Evolutionary conservation across 257 asterid genomes (phyloP), one percentile per base, ranked within the genome.

Genomic region (Echites panduratus): DNA sequence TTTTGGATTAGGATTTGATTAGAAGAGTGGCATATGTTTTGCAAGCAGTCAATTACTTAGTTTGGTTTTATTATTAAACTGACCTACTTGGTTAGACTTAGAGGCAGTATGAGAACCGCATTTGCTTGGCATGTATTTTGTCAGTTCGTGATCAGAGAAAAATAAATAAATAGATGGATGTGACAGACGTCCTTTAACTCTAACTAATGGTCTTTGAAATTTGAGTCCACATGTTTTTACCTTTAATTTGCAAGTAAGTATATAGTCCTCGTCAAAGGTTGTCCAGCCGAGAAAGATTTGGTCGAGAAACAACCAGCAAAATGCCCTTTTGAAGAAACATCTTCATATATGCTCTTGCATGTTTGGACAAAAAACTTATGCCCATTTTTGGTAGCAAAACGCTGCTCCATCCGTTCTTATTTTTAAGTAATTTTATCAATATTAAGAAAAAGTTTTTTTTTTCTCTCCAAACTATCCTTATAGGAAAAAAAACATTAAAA

Each of bases 131-230:
- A 32, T 32, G 1, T 32, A 1, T 32, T 32, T 32, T 32, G 38
- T 32, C 38, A 32, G 38, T 32, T 32, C 3, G 1, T 32, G 38
- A 32, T n/a, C 38, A 47, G 9, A 47, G 9, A 47, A 47, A 9
- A 47, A 10, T 10, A 8, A 8, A 8, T 2, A 47, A 9, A 32
- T 32, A 32, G 3, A 32, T 32, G 38, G 3, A 32, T 32, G 38
- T 32, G 38, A 32, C 38, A 32, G 38, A 32, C 38, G 38, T 32
- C 38, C 13, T 71, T 32, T 44, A 72, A 73, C 84, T 66, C 73
- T n/a, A 80, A 76, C 84, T 69, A 80, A 80, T 74, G 12, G 41
- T 22, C 72, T 80, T 80, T 76, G 76, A 80, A 79, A 38, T 75
- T 7, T 52, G n/a, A 22, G 17, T 22, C 24, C n/a, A 43, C 54